Conservation (phyloP, 768 basidiomycete species). For the Russula sp. region DNA sequence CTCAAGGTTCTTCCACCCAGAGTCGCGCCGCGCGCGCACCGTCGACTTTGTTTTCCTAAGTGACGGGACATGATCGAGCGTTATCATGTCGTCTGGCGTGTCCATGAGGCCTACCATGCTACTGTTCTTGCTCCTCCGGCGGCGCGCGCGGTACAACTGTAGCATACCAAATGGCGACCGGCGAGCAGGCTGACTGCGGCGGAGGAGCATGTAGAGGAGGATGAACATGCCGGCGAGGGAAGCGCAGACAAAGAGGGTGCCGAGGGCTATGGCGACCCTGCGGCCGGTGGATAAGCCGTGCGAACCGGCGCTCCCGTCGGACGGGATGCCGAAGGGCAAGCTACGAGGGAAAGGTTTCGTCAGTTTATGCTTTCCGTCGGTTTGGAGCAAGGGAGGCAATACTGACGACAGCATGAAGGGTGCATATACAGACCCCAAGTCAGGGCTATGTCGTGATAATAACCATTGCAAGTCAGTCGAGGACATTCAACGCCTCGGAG, state of each 20-base stretch:
- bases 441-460: slow-evolving; percentile 5
- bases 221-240: background rate
- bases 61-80: background rate
- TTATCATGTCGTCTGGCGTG: background rate
- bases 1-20: slow-evolving; percentile 12
- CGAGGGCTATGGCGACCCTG: slow-evolving; percentile 10
- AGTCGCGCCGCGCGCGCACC: background rate
- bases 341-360: background rate
- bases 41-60: background rate
- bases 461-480: background rate
- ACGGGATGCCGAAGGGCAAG: background rate
- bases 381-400: background rate
- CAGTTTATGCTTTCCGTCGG: background rate
- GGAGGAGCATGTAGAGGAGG: background rate
- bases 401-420: slow-evolving; percentile 13
- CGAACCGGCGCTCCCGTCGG: background rate
- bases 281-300: background rate
- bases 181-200: background rate
- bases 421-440: slow-evolving; percentile 17
- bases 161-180: no score
- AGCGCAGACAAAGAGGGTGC: background rate
- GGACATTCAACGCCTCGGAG: no score
- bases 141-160: background rate
- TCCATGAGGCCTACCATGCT: background rate
- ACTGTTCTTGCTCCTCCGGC: background rate